phyloP scores from a whole-genome alignment of 2,329 filamentous ascomycete genomes.

The Hypoxylon sp. region DNA sequence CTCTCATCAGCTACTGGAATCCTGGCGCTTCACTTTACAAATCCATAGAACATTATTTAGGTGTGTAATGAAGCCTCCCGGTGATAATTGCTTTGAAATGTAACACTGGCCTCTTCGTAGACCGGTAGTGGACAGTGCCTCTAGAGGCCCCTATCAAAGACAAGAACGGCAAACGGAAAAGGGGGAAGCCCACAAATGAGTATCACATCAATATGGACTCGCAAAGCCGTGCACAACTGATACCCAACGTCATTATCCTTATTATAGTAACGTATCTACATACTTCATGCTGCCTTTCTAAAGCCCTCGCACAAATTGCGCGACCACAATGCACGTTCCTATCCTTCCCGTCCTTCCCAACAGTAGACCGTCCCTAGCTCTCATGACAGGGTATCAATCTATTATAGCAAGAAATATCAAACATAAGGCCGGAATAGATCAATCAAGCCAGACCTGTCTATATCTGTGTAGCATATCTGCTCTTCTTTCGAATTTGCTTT shows the following conservation, averaged over 20 bases:
- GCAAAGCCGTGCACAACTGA: too few relatives aligned
- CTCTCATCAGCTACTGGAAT: too few relatives aligned
- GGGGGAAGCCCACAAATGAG: too few relatives aligned
- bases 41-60: too few relatives aligned
- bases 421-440: neutral
- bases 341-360: neutral
- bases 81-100: too few relatives aligned
- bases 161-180: too few relatives aligned
- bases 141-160: too few relatives aligned
- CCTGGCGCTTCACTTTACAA: too few relatives aligned
- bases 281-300: neutral
- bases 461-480: slow-evolving; percentile 55
- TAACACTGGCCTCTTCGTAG: too few relatives aligned
- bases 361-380: neutral
- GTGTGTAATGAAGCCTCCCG: too few relatives aligned
- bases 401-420: neutral
- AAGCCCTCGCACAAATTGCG: neutral
- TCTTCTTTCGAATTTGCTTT: slow-evolving; percentile 67
- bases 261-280: neutral
- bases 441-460: neutral
- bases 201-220: too few relatives aligned
- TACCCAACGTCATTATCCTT: neutral
- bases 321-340: neutral
- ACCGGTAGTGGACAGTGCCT: too few relatives aligned
- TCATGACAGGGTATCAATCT: neutral